Conservation (phyloP, 108 stramenopile species). For the Cylindrotheca fusiformis region DNA sequence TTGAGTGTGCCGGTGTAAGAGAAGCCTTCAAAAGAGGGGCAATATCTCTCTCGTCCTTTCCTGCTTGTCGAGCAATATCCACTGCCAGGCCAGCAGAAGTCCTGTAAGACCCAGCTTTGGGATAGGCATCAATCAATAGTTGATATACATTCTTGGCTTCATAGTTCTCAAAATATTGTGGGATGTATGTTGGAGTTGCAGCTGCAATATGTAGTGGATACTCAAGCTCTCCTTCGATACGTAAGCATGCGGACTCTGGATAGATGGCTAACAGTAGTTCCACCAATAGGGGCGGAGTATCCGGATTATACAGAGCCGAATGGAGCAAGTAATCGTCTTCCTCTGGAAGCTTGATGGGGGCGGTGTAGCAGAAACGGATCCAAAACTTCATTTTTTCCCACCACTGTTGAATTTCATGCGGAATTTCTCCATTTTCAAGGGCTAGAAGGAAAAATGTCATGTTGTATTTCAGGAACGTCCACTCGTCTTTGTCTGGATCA, state of each 20-base stretch:
- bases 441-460: constrained; percentile 3
- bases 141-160: constrained; percentile 2
- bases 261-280: constrained; percentile 29
- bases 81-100: constrained; percentile 19
- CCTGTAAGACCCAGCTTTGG: constrained; percentile 9
- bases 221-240: constrained; percentile 4
- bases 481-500: constrained; percentile 5
- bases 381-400: constrained; percentile 31
- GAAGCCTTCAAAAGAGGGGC: not conserved
- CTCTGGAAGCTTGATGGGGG: not conserved
- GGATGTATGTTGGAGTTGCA: constrained; percentile 19
- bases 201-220: constrained; percentile 29
- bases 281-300: constrained; percentile 26
- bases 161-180: constrained; percentile 24
- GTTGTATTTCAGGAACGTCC: constrained; percentile 1
- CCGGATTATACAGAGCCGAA: constrained; percentile 28
- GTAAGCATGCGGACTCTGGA: constrained; percentile 6
- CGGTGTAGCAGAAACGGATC: constrained; percentile 28
- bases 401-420: constrained; percentile 19
- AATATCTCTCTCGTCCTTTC: not conserved
- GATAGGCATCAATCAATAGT: constrained; percentile 13
- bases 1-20: too few relatives aligned
- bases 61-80: constrained; percentile 26
- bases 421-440: constrained; percentile 9
- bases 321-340: constrained; percentile 23